phyloP scores from a whole-genome alignment of 2,329 filamentous ascomycete species.

The Aspergillus transmontanensis region DNA sequence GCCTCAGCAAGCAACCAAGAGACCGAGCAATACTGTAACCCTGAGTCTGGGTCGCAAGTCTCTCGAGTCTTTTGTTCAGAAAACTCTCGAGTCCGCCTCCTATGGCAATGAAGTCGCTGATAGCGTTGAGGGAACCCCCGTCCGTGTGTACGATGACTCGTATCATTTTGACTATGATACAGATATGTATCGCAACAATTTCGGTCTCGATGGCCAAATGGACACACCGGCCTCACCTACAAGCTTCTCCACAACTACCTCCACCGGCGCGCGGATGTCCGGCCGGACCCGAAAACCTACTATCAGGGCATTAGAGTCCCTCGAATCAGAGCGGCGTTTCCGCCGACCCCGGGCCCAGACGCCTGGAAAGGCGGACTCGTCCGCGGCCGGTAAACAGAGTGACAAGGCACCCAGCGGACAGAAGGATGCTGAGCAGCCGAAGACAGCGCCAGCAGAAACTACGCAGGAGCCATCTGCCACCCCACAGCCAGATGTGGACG shows the following conservation, averaged over 20 bases:
- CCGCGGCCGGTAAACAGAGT: neutral
- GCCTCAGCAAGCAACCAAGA: neutral
- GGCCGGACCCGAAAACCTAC: slow-evolving; percentile 26
- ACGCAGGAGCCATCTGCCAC: neutral
- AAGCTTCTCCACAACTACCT: slow-evolving; percentile 21
- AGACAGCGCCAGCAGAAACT: neutral
- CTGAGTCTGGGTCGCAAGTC: slow-evolving; percentile 20
- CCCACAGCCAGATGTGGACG: slow-evolving; percentile 6
- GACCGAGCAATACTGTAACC: slow-evolving; percentile 18
- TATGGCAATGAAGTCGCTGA: slow-evolving; percentile 14
- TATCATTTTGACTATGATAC: slow-evolving; percentile 25
- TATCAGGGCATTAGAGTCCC: slow-evolving; percentile 22
- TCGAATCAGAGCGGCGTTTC: slow-evolving; percentile 22
- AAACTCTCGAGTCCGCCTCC: neutral
- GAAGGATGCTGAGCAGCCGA: neutral
- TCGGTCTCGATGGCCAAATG: slow-evolving; percentile 23
- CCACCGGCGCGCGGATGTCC: slow-evolving; percentile 19
- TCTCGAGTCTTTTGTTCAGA: slow-evolving; percentile 9
- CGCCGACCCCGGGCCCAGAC: slow-evolving; percentile 19
- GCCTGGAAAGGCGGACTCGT: slow-evolving; percentile 8
- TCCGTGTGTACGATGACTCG: slow-evolving; percentile 15
- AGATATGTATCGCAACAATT: slow-evolving; percentile 25
- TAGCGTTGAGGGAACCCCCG: slow-evolving; percentile 13
- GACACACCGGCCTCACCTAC: slow-evolving; percentile 24
- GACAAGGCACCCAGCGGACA: neutral